Conservation (phyloP, 2,329 filamentous ascomycete species). For the Calonectria ilicicola region DNA sequence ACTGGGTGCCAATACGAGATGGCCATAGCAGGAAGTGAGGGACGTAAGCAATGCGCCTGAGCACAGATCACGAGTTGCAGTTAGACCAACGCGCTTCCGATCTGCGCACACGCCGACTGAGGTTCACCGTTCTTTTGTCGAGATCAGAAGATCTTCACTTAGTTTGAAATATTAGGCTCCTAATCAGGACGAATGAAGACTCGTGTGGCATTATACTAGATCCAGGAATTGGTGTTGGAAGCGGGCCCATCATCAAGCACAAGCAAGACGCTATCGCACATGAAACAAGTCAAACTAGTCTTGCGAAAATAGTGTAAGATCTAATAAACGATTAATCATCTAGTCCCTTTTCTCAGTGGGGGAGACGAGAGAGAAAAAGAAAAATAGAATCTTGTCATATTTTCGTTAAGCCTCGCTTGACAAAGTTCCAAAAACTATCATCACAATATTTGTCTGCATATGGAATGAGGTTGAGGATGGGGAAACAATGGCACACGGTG, state of each 20-base stretch:
- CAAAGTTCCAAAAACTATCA: not conserved
- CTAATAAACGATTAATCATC: not conserved
- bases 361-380: not conserved
- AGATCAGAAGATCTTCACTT: conserved; percentile 14
- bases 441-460: not conserved
- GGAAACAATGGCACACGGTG: not conserved
- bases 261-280: not conserved
- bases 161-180: not conserved
- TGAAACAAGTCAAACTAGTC: conserved; percentile 1
- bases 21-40: conserved; percentile 26
- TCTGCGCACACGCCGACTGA: not conserved
- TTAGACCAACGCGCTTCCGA: not conserved
- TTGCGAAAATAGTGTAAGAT: not conserved
- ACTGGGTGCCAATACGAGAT: conserved; percentile 29
- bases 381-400: not conserved
- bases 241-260: not conserved
- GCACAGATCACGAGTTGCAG: conserved; percentile 6
- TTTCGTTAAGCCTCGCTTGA: not conserved
- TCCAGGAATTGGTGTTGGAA: not conserved
- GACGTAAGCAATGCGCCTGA: conserved; percentile 28
- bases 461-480: not conserved
- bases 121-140: conserved; percentile 4
- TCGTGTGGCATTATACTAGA: not conserved
- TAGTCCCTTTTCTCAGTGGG: not conserved
- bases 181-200: not conserved